Percentiles rank a stretch among this genome's conserved stretches.
These are phyloP conservation scores for Colletotrichum kahawae DNA, from an alignment of 2,329 filamentous ascomycete genomes.

Conservation along the genomic window DNA sequence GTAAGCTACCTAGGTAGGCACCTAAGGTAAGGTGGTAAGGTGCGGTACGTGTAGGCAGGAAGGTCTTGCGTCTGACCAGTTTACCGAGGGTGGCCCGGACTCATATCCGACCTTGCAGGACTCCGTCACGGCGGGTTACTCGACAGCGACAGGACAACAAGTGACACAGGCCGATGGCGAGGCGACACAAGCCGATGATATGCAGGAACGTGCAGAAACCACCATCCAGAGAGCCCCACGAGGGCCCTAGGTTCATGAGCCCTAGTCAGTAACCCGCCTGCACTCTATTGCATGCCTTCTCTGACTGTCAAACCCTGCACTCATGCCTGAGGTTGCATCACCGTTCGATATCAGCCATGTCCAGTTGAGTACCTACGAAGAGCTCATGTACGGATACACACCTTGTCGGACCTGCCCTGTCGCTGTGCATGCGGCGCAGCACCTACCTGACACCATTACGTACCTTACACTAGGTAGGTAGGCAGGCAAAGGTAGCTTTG, in stretches of 20 bases:
- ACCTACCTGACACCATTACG: not conserved
- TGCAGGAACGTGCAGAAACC: not conserved
- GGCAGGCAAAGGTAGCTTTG: not conserved
- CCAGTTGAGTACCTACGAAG: not conserved
- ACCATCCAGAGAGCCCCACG: not conserved
- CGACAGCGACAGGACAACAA: not conserved
- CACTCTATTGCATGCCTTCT: not conserved
- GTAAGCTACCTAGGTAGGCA: too few species aligned
- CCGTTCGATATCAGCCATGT: not conserved
- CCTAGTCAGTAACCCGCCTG: not conserved
- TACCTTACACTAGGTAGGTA: not conserved
- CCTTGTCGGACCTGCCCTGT: not conserved
- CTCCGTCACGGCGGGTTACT: not conserved
- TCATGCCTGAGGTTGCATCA: not conserved
- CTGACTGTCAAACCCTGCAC: not conserved
- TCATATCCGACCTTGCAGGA: not conserved
- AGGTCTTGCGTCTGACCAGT: not conserved
- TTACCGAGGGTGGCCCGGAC: not conserved
- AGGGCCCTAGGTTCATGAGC: not conserved
- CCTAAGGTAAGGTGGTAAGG: not conserved
- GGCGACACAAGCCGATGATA: not conserved
- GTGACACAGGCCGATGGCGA: not conserved
- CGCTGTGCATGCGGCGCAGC: not conserved
- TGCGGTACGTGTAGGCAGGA: not conserved
- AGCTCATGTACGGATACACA: not conserved